Evolutionary conservation across 208 protist genomes (phyloP), one percentile per base, ranked within the genome.

Genomic region (Leishmania mexicana): DNA sequence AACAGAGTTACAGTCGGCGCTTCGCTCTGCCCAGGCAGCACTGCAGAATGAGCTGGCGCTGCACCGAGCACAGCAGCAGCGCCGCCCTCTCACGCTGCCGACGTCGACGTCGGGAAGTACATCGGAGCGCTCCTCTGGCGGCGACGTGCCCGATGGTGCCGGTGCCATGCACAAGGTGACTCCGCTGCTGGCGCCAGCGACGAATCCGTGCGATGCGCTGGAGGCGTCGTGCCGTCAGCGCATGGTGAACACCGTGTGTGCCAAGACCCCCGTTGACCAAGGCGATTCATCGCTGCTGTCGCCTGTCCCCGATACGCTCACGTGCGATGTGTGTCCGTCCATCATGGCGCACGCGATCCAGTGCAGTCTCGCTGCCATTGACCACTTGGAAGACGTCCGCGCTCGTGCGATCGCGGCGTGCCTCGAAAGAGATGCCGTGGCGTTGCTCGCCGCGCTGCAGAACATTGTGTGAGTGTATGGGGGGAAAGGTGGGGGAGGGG

Each of bases 391-490:
- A 75, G 64, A 81, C 31, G 67, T 76, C 21, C 80, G 92, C 3
- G 62, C 71, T 40, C 60, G 79, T n/a, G 92, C 89, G 24, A 83
- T 95, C 19, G 84, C 86, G 47, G 92, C 92, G 45, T 95, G 92
- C 76, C 58, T 90, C 13, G 88, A 83, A 68, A 88, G 83, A 60
- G 88, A 95, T 68, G 49, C 83, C 2, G 71, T 84, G 4, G 89
- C 78, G 2, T 78, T 96, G 47, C 80, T 96, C 31, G 81, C 74
- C 24, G 87, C 87, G 1, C 78, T 96, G 53, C 79, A 88, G 57
- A 83, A 73, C 68, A 78, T 90, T 65, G 78, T 83, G 64, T 91
- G 35, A 76, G 8, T 67, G n/a, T 3, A 64, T 31, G 8, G 68
- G 17, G 1, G 28, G 71, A 24, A n/a, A 28, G 45, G 47, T 7